Conservation (phyloP, 495 filamentous ascomycete species). For the Clohesyomyces aquaticus region DNA sequence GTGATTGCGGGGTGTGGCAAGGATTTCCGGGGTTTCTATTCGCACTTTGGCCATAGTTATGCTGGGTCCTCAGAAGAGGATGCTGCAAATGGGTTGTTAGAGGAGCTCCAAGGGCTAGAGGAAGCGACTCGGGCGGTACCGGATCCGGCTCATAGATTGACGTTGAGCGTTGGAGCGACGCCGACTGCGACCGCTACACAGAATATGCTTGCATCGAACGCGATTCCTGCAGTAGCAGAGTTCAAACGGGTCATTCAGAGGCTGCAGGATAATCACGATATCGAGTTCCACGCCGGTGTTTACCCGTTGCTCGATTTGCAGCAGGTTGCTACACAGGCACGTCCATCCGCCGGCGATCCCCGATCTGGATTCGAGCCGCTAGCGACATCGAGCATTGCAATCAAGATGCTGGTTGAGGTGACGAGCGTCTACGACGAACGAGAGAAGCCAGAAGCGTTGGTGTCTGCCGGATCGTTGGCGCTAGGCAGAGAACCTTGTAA, state of each 20-base stretch:
- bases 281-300: constrained; percentile 75
- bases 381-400: constrained; percentile 61
- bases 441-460: constrained; percentile 65
- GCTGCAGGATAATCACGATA: constrained; percentile 46
- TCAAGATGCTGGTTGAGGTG: constrained; percentile 74
- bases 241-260: constrained; percentile 40
- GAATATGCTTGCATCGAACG: constrained; percentile 45
- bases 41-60: constrained; percentile 81
- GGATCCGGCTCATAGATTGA: constrained; percentile 49
- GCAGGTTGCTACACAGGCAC: constrained; percentile 70
- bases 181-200: constrained; percentile 69
- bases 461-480: constrained; percentile 72
- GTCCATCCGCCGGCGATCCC: constrained; percentile 3
- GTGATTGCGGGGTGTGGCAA: constrained; percentile 52
- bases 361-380: constrained; percentile 40
- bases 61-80: constrained; percentile 52
- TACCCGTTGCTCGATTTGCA: constrained; percentile 81
- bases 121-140: constrained; percentile 50
- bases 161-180: constrained; percentile 78
- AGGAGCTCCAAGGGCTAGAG: constrained; percentile 64
- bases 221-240: constrained; percentile 34
- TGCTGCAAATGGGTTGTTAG: constrained; percentile 60
- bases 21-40: constrained; percentile 69
- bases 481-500: constrained; percentile 77
- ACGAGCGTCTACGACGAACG: constrained; percentile 68